Conservation (phyloP, 1,139 yeast species). For the Scheffersomyces stambukii region DNA sequence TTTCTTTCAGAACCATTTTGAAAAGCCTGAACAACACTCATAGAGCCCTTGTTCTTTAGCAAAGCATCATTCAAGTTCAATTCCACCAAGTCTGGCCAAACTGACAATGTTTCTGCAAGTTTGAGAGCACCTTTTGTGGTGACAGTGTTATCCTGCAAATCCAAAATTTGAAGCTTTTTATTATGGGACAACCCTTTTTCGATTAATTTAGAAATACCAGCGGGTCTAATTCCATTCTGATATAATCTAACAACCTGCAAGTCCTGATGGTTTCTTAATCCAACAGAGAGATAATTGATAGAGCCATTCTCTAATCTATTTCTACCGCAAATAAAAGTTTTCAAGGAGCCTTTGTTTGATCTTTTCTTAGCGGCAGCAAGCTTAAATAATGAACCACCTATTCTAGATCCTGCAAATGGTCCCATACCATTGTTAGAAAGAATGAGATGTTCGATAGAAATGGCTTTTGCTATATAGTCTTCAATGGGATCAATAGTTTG, state of each 20-base stretch:
- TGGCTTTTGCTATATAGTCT: constrained; percentile 67
- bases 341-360: constrained; percentile 43
- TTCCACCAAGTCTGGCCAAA: constrained; percentile 54
- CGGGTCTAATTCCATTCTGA: constrained; percentile 96
- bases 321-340: constrained; percentile 92
- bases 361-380: constrained; percentile 62
- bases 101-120: constrained; percentile 43
- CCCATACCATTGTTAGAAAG: constrained; percentile 96
- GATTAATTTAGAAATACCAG: constrained; percentile 76
- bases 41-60: constrained; percentile 72
- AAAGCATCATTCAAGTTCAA: constrained; percentile 87
- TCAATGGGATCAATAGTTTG: constrained; percentile 92
- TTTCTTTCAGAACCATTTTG: constrained; percentile 29
- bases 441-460: constrained; percentile 77
- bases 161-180: constrained; percentile 61
- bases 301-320: constrained; percentile 96
- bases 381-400: constrained; percentile 77
- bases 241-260: constrained; percentile 75
- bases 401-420: constrained; percentile 93
- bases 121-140: constrained; percentile 66
- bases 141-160: constrained; percentile 92
- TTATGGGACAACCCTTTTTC: constrained; percentile 66
- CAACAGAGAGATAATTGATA: constrained; percentile 69
- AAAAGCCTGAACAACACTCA: constrained; percentile 47
- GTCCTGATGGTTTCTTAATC: constrained; percentile 69